A percentile compares a stretch with the other conserved stretches of the same genome.
Conservation (phyloP, 176 grass and related monocot species). For the Zoysia japonica region DNA sequence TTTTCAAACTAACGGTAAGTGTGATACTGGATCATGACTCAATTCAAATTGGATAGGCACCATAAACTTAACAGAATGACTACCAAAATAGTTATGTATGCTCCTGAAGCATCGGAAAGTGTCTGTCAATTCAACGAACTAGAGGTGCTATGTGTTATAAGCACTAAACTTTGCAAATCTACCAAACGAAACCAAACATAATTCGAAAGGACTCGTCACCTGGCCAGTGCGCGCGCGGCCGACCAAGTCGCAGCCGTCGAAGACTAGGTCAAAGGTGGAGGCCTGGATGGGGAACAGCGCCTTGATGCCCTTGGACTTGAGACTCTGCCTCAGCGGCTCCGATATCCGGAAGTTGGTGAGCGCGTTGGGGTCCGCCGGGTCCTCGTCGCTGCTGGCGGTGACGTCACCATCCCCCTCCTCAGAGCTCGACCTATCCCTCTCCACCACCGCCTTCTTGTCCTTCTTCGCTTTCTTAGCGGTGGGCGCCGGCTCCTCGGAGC, state of each 20-base stretch:
- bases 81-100: neutral
- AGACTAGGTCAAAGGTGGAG: conserved; percentile 82
- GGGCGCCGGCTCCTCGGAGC: conserved; percentile 49
- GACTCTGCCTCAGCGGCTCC: conserved; percentile 55
- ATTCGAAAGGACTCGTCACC: conserved; percentile 33
- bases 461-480: conserved; percentile 58
- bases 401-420: conserved; percentile 62
- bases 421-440: neutral
- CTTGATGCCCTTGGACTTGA: conserved; percentile 84
- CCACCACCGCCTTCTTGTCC: conserved; percentile 35
- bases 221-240: conserved; percentile 96
- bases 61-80: neutral
- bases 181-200: neutral
- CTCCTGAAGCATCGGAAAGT: no score
- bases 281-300: conserved; percentile 92
- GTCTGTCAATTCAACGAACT: neutral
- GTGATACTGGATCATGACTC: neutral
- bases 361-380: conserved; percentile 66
- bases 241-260: conserved; percentile 80
- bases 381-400: conserved; percentile 59
- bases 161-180: neutral
- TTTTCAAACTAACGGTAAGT: neutral
- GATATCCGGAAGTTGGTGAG: conserved; percentile 83
- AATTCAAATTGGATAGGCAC: neutral
- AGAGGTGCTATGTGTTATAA: neutral